phyloP scores from a whole-genome alignment of 495 filamentous ascomycete species.

The Delitschia confertaspora region DNA sequence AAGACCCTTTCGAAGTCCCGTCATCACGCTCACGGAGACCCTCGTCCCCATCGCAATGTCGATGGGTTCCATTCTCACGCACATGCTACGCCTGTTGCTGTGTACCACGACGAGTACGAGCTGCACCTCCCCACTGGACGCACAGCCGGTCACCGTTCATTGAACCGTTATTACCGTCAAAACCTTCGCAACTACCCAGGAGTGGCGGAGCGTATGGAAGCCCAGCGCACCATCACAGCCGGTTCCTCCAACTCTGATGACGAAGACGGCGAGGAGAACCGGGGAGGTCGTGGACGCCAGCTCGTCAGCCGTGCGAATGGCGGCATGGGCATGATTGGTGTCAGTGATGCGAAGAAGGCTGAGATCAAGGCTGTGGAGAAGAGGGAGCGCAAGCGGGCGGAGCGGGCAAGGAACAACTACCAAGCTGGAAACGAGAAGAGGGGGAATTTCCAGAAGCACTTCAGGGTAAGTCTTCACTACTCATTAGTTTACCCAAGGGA shows the following conservation, averaged over 20 bases:
- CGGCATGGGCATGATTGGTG: constrained; percentile 66
- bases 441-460: constrained; percentile 69
- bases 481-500: not conserved
- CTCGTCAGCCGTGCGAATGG: constrained; percentile 59
- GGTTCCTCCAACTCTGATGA: constrained; percentile 37
- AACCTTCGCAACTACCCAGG: constrained; percentile 79
- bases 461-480: constrained; percentile 44
- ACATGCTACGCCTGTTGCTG: constrained; percentile 50
- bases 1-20: constrained; percentile 52
- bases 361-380: constrained; percentile 56
- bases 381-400: constrained; percentile 53
- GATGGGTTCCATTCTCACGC: constrained; percentile 71
- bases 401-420: constrained; percentile 49
- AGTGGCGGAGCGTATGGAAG: constrained; percentile 47
- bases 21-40: constrained; percentile 55
- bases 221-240: constrained; percentile 30
- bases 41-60: constrained; percentile 54
- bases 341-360: constrained; percentile 58
- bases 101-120: constrained; percentile 85
- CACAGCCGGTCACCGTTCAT: constrained; percentile 81
- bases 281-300: constrained; percentile 44
- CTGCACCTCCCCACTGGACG: constrained; percentile 86
- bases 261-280: constrained; percentile 40
- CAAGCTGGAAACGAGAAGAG: constrained; percentile 55
- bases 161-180: constrained; percentile 81